Evolutionary conservation across 768 basidiomycete genomes (phyloP), one percentile per base, ranked within the genome.

Genomic region (Phylloporus arenicola): DNA sequence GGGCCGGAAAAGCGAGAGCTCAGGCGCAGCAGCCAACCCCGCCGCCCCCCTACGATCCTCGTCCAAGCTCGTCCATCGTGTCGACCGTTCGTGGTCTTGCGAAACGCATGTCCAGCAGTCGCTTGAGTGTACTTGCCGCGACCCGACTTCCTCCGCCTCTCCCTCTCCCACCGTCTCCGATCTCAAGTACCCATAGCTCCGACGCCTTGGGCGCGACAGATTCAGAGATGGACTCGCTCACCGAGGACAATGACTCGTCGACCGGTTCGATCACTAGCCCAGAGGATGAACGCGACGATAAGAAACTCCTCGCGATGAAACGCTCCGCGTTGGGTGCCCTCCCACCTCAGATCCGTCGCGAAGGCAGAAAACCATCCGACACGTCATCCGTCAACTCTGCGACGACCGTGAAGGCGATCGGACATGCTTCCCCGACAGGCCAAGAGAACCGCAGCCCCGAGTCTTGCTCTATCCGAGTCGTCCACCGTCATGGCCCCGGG

Each of bases 171-270:
- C 58, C 59, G 11, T 70, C 65, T 11, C 67, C 68, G 5, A 50
- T 68, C 20, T 68, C 68, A 24, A 72, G 71, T 16, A 69, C 72
- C 34, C 69, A 74, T 39, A 75, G 76, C 68, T 74, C 70, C 58
- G 73, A 70, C 31, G 73, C 71, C 37, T 45, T 71, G 41, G 78
- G 72, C 30, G 70, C 74, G 24, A 72, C 72, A 4, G 73, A 73
- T 31, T 83, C 84, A 3, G 84, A 84, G 45, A 71, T 82, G 59
- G 79, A 75, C 50, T 84, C 81, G 24, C 68, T 84, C 41, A 76
- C 77, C n/a, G 82, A 84, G 52, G 81, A 84, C 55, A 77, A 74
- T 19, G 78, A 76, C 24, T 83, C 81, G 12, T 81, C 80, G 27
- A 67, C 62, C 12, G 80, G 77, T 35, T 83, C 75, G 52, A 56